Percentiles rank a stretch among this genome's conserved stretches.
Conservation (phyloP, 148 eudicot genomes). For the Vaccinium vitisidaea region DNA sequence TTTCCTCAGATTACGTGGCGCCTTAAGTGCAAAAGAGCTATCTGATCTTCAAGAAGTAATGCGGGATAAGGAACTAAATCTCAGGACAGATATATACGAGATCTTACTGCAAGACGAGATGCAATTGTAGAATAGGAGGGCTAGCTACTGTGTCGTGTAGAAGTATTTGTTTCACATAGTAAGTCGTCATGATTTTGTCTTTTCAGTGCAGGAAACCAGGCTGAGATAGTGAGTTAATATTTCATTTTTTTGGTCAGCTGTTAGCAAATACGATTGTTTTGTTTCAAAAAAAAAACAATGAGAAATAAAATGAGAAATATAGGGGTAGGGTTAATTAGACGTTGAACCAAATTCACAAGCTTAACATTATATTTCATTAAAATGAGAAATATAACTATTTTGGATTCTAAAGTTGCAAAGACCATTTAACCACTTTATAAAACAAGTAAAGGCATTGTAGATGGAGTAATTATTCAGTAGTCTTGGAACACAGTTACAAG, state of each 20-base stretch:
- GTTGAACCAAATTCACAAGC: too few species aligned
- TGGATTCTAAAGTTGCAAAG: too few species aligned
- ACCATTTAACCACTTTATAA: too few species aligned
- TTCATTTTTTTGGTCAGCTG: neutral
- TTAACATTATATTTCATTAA: too few species aligned
- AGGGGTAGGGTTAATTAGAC: too few species aligned
- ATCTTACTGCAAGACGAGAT: constrained; percentile 74
- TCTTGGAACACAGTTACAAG: too few species aligned
- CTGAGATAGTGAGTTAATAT: neutral
- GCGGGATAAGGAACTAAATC: constrained; percentile 85
- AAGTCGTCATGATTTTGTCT: neutral
- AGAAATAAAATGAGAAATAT: too few species aligned
- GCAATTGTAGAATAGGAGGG: constrained; percentile 17
- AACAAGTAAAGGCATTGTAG: too few species aligned
- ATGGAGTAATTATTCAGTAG: too few species aligned
- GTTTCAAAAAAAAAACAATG: too few species aligned
- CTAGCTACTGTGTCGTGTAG: neutral
- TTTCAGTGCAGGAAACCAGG: neutral
- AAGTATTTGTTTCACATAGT: neutral
- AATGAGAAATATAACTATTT: too few species aligned
- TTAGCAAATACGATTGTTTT: neutral
- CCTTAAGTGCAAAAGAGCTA: constrained; percentile 73
- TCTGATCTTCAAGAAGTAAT: constrained; percentile 93
- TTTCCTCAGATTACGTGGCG: constrained; percentile 51
- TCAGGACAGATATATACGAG: constrained; percentile 91